Base-by-base conservation (phyloP, 768 basidiomycete species). In the Amanita muscaria region DNA sequence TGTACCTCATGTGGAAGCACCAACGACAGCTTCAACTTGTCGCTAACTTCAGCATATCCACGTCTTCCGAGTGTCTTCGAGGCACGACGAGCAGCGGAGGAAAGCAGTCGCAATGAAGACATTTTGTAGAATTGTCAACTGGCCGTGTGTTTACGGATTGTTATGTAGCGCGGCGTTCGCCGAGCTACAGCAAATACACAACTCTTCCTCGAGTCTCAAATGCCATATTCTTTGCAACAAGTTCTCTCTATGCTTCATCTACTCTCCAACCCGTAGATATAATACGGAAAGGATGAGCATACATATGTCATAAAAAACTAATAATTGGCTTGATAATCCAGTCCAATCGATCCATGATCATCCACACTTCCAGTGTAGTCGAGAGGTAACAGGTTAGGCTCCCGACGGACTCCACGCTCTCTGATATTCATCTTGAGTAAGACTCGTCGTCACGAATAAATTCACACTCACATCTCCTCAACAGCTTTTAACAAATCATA, bases 1-100 rank as follows among this genome's bases (percentile, higher is more conserved):
- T 77, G 46, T 47, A 94, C 96, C 74, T 96, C 83, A 68, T 98
- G 93, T 42, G 96, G 96, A 47, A 99, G 80, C 42, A 87, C 88
- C 56, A 99, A 74, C 15, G 91, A 90, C 48, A 99, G 82, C 56
- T 83, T 87, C 52, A 99, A 81, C 69, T 90, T 93, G 66, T 89
- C 88, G 36, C 76, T 75, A 40, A 74, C 86, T 62, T 94, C 94
- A 40, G 94, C 94, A 64, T 98, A 98, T 32, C 89, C 88, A 61
- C 94, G 80, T 52, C 79, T 71, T 49, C 74, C 76, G 25, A 77
- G 53, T 34, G 69, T 58, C 25, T 70, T 65, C 15, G 79, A 74
- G 53, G 66, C 73, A 49, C 76, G 79, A 59, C 80, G 76, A 54
- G 76, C 72, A 55, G 71, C 75, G 61, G 79, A 69, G 53, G 79